Base-by-base conservation (phyloP, 257 asterid species). In the Nicotiana paniculata region DNA sequence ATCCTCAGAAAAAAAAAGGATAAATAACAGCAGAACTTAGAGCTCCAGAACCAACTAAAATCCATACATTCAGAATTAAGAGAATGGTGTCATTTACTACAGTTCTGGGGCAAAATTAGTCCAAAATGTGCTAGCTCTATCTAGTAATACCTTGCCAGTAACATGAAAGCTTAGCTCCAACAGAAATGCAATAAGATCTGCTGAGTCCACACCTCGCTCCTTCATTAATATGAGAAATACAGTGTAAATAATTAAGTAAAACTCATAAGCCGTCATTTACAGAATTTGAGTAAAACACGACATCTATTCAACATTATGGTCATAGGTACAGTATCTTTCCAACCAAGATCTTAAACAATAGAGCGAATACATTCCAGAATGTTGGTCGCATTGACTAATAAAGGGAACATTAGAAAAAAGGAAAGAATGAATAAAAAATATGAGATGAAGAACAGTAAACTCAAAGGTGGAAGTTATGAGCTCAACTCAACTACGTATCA, bases 81-180 rank as follows among this genome's bases (percentile, higher is more conserved):
- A 46, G 48, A 24, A 46, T 46, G 39, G 61, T 46, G 13, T 72
- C 13, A 46, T 72, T 76, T 80, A 66, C 35, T 26, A 48, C 43
- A 74, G 24, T 9, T 48, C 16, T 39, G 51, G 16, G 79, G 28
- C 16, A 74, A 72, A 72, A 58, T 72, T 48, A 48, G 26, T 48
- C 26, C 79, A 26, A 74, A 35, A 48, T 46, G 9, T 10, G 32
- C 43, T 13, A 48, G 24, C 9, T 26, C 62, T 74, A 24, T 26
- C 62, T 26, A 51, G 16, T 13, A 82, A 77, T 90, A 95, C 99
- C 99, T 96, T 91, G 79, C 97, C 98, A 82, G 97, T 90, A 84
- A 89, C 93, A 90, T 96, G 99, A 90, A 96, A 96, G 87, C 99
- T 96, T 82, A 96, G 98, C 88, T 96, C 99, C 89, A 94, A 85